Conservation (phyloP, 768 basidiomycete genomes). For the Pulveroboletus sp. region DNA sequence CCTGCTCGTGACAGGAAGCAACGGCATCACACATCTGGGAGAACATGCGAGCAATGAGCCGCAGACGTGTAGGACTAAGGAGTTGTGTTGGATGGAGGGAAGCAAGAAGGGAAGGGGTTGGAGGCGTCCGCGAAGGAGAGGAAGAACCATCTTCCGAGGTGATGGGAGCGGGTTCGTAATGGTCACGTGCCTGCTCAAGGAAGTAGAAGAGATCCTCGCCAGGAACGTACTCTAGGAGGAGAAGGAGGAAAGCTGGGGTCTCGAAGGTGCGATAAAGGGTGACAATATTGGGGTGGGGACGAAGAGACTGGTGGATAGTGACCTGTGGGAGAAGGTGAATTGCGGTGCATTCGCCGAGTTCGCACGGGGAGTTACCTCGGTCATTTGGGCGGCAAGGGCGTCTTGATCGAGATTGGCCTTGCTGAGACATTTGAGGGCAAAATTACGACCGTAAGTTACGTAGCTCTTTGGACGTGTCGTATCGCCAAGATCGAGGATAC, state of each 20-base stretch:
- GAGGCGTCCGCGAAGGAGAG: conserved; percentile 66
- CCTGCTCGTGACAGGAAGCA: conserved; percentile 85
- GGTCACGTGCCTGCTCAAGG: conserved; percentile 92
- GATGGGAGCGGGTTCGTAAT: conserved; percentile 53
- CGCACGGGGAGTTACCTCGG: conserved; percentile 57
- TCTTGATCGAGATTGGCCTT: conserved; percentile 91
- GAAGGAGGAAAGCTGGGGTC: conserved; percentile 84
- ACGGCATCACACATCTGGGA: conserved; percentile 98
- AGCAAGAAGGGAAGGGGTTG: conserved; percentile 89
- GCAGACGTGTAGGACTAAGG: conserved; percentile 82
- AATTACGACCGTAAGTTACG: conserved; percentile 68
- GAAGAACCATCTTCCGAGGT: conserved; percentile 11
- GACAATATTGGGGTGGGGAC: conserved; percentile 88
- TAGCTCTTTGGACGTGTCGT: conserved; percentile 30
- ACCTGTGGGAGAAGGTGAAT: conserved; percentile 47
- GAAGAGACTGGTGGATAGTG: conserved; percentile 90
- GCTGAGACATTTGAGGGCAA: conserved; percentile 94
- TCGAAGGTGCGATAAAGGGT: conserved; percentile 92
- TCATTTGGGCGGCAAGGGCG: conserved; percentile 81
- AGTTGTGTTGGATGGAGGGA: conserved; percentile 74
- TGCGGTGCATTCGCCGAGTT: conserved; percentile 3
- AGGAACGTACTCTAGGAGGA: conserved; percentile 92
- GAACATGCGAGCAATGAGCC: conserved; percentile 96
- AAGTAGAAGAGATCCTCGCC: conserved; percentile 98
- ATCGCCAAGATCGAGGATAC: conserved; percentile 52